phyloP scores from a whole-genome alignment of 805 yeast genomes.

The Myxozyma udenii region DNA sequence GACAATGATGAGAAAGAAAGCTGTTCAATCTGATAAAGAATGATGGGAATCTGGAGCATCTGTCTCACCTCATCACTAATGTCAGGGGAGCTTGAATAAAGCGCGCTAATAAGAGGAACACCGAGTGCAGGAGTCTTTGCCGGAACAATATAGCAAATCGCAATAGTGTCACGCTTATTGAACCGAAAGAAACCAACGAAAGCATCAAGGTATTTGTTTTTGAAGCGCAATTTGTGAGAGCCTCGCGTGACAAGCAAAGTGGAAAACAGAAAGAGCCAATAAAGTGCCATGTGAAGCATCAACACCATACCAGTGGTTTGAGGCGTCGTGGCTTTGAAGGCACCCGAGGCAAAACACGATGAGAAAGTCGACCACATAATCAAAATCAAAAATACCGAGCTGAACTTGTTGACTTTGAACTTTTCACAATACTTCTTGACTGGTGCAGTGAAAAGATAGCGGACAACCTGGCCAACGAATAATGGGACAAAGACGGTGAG shows the following conservation, averaged over 20 bases:
- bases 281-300: conserved; percentile 77
- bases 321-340: conserved; percentile 66
- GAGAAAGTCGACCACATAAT: conserved; percentile 53
- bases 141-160: conserved; percentile 82
- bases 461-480: conserved; percentile 79
- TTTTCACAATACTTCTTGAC: conserved; percentile 57
- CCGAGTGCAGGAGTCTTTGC: conserved; percentile 93
- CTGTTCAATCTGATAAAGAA: conserved; percentile 82
- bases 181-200: conserved; percentile 53
- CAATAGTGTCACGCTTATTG: conserved; percentile 65
- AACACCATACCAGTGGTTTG: conserved; percentile 70
- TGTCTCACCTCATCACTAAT: conserved; percentile 49
- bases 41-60: conserved; percentile 74
- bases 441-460: conserved; percentile 62
- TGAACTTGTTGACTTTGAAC: conserved; percentile 64
- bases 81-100: conserved; percentile 58
- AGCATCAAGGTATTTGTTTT: conserved; percentile 22
- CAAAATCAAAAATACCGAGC: conserved; percentile 71
- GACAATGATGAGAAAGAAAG: conserved; percentile 76
- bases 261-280: conserved; percentile 66
- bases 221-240: conserved; percentile 27
- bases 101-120: conserved; percentile 72
- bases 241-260: conserved; percentile 65
- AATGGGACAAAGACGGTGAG: conserved; percentile 81
- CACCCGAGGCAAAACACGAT: conserved; percentile 70